Evolutionary conservation across 2,329 filamentous ascomycete species (phyloP).

Genomic region (Nothopassalora personata): DNA sequence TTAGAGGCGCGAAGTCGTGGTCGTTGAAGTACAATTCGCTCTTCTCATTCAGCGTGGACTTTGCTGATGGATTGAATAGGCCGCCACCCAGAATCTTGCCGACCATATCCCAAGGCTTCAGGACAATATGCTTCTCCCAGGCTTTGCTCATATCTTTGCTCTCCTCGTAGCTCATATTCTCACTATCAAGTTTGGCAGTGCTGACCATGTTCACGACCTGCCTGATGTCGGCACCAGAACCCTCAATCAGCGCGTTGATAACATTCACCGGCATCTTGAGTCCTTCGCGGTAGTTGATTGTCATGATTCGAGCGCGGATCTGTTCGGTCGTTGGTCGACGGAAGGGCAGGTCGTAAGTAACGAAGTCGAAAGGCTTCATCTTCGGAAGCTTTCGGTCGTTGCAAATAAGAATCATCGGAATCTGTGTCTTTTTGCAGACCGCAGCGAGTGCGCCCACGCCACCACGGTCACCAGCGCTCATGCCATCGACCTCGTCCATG

Average conservation of each 20-base stretch:
- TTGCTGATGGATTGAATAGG: constrained; percentile 78
- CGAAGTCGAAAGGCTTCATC: constrained; percentile 95
- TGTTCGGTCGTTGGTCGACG: constrained; percentile 84
- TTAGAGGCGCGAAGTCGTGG: constrained; percentile 92
- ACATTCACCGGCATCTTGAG: constrained; percentile 78
- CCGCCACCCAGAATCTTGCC: constrained; percentile 84
- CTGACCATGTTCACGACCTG: constrained; percentile 99
- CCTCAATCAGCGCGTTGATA: constrained; percentile 90
- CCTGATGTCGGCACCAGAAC: constrained; percentile 89
- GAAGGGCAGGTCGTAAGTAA: constrained; percentile 80
- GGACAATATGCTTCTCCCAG: constrained; percentile 94
- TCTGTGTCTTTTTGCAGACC: constrained; percentile 88
- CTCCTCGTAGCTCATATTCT: constrained; percentile 73
- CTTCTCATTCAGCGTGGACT: constrained; percentile 89
- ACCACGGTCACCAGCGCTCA: constrained; percentile 94
- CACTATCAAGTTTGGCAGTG: constrained; percentile 82
- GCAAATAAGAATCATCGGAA: constrained; percentile 95
- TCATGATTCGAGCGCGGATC: constrained; percentile 87
- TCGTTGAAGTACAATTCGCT: constrained; percentile 99
- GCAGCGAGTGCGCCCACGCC: constrained; percentile 92
- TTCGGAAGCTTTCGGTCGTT: constrained; percentile 90
- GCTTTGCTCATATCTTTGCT: constrained; percentile 93
- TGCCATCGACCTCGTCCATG: constrained; percentile 99
- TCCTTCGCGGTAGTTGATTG: constrained; percentile 87
- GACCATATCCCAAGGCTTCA: constrained; percentile 98